A percentile compares a stretch with the other conserved stretches of the same genome.
phyloP scores from a whole-genome alignment of 2,329 filamentous ascomycete species.

The Phialocephala subalpina region DNA sequence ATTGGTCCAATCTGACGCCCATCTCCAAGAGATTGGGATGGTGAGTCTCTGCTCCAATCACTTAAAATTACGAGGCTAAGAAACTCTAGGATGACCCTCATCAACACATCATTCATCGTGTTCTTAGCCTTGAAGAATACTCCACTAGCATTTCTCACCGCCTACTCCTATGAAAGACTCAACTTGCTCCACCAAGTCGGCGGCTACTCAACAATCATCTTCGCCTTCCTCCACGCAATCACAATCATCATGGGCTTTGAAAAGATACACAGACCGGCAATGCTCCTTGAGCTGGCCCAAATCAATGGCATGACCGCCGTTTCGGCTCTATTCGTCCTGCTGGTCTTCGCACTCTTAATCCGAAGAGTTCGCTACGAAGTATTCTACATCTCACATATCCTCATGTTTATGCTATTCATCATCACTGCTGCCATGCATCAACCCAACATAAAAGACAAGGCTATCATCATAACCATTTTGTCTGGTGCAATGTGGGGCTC shows the following conservation, averaged over 20 bases:
- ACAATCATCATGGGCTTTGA: conserved; percentile 19
- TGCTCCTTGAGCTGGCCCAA: conserved; percentile 36
- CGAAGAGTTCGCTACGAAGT: conserved; percentile 59
- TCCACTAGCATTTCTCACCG: conserved; percentile 59
- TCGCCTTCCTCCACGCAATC: conserved; percentile 55
- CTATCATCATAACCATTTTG: conserved; percentile 52
- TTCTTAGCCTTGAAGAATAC: conserved; percentile 67
- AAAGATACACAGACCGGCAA: conserved; percentile 49
- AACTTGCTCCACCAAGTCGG: conserved; percentile 64
- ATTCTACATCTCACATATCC: conserved; percentile 62
- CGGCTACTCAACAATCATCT: conserved; percentile 57
- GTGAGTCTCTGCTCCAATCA: conserved; percentile 35
- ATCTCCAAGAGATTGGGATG: conserved; percentile 36
- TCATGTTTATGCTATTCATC: conserved; percentile 57
- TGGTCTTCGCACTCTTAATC: conserved; percentile 23
- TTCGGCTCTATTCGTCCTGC: conserved; percentile 49
- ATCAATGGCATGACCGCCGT: conserved; percentile 55
- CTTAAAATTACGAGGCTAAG: conserved; percentile 37
- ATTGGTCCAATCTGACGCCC: conserved; percentile 28
- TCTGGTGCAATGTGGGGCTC: conserved; percentile 57
- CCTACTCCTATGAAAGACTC: conserved; percentile 65
- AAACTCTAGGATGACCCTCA: conserved; percentile 52
- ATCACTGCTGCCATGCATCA: conserved; percentile 60
- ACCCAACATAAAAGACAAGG: conserved; percentile 50
- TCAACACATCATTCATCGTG: conserved; percentile 59